Conservation (phyloP, 176 grass and related monocot species). For the Aechmea fasciata region DNA sequence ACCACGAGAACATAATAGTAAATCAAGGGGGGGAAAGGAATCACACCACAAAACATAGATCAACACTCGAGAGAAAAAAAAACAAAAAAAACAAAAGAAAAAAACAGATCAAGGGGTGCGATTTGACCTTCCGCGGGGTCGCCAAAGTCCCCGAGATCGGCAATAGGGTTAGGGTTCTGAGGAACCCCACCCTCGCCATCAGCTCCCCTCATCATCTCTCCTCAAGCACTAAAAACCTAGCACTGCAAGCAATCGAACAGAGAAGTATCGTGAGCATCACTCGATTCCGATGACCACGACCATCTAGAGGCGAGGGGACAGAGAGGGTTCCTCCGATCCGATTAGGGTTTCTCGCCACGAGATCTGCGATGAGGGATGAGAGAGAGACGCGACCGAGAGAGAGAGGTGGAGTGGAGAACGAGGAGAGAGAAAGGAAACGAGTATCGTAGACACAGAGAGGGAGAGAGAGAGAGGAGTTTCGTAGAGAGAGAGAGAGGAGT, state of each 20-base stretch:
- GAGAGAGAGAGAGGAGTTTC: not conserved
- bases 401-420: too few species aligned
- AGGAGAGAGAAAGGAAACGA: too few species aligned
- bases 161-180: not conserved
- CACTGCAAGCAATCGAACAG: not conserved
- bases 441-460: too few species aligned
- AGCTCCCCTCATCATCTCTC: not conserved
- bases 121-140: not conserved
- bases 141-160: not conserved
- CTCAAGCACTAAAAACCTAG: not conserved
- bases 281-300: too few species aligned
- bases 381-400: not conserved
- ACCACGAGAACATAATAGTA: too few species aligned
- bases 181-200: not conserved
- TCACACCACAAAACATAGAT: not conserved
- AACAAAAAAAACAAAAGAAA: not conserved
- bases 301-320: too few species aligned
- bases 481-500: not conserved
- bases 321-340: too few species aligned
- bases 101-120: not conserved
- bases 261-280: too few species aligned
- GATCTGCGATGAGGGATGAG: not conserved
- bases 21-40: too few species aligned
- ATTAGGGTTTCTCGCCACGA: too few species aligned
- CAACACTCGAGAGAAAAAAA: not conserved